Base-by-base conservation (phyloP, 805 yeast species). In the Ogataea pini region DNA sequence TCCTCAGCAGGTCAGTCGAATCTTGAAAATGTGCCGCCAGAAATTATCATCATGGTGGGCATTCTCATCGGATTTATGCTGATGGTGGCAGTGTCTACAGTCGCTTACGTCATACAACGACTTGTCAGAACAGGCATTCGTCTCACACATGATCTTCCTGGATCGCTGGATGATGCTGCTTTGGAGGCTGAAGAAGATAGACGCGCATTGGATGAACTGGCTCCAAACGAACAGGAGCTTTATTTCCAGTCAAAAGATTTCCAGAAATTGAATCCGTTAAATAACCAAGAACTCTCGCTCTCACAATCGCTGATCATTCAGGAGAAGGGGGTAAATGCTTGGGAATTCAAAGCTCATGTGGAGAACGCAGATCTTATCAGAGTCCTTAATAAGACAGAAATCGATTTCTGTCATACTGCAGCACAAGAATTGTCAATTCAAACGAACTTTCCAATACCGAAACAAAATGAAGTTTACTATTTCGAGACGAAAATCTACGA, bases 241-340 rank as follows among this genome's bases (percentile, higher is more conserved):
- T 86, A 83, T 56, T 77, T 84, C 57, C 86, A 80, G 58, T 82
- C 89, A 24, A 78, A 79, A 48, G 85, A 81, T 43, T 79, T 71
- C 55, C 65, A 59, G 49, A 73, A 55, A 56, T 63, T 51, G 61
- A 73, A 55, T 63, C 77, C 55, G 71, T 76, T 55, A 53, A 70
- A 64, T 29, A 64, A 56, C 24, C 52, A 48, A 44, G 67, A 63
- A 31, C 50, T 67, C 24, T 42, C 70, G 10, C 68, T 85, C 32
- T 76, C 86, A 24, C 91, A 86, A 64, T 75, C 74, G 51, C 68
- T 84, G 63, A 63, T 75, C 17, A 87, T 89, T 22, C 96, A 89
- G 56, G 96, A 89, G 54, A 90, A 89, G 63, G 96, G 96, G 2
- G 85, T 91, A 1, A 69, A 76, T 13, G 98, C 97, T 1, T 91